Conservation (phyloP, 805 yeast genomes). For the Saccharomycopsis sp. region DNA sequence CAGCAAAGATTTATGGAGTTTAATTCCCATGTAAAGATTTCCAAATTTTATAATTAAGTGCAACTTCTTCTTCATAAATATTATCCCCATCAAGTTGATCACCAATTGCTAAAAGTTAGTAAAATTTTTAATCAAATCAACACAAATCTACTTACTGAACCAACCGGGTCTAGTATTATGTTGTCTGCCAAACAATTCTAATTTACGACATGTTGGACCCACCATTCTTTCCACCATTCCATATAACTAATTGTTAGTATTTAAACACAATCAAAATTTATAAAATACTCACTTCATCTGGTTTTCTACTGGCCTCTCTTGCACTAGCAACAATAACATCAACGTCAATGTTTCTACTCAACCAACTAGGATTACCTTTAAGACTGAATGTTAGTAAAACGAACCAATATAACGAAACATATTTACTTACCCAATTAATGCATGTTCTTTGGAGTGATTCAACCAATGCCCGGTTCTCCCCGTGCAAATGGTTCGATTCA, state of each 20-base stretch:
- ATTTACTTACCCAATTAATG: too few species aligned
- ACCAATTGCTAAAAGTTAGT: constrained; percentile 42
- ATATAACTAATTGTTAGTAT: constrained; percentile 33
- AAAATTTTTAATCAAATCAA: background rate
- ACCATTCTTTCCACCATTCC: constrained; percentile 78
- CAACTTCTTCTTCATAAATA: constrained; percentile 24
- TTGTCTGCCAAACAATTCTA: constrained; percentile 83
- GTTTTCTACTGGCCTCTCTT: constrained; percentile 82
- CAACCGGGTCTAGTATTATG: constrained; percentile 85
- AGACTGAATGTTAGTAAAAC: too few species aligned
- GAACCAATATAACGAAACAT: too few species aligned
- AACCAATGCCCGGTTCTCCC: constrained; percentile 98
- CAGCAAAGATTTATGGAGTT: background rate
- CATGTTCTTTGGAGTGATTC: constrained; percentile 88
- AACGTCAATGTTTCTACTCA: constrained; percentile 53
- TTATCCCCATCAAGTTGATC: constrained; percentile 58
- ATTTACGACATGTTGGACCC: constrained; percentile 64
- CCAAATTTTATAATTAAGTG: too few species aligned
- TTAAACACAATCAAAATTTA: background rate
- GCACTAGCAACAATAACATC: constrained; percentile 76
- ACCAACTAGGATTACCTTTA: constrained; percentile 73
- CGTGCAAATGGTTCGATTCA: constrained; percentile 81
- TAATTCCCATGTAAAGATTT: background rate
- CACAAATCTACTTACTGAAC: constrained; percentile 40
- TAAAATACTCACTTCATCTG: constrained; percentile 51